Evolutionary conservation across 1,139 yeast genomes (phyloP).

Genomic region (Geotrichum candidum): DNA sequence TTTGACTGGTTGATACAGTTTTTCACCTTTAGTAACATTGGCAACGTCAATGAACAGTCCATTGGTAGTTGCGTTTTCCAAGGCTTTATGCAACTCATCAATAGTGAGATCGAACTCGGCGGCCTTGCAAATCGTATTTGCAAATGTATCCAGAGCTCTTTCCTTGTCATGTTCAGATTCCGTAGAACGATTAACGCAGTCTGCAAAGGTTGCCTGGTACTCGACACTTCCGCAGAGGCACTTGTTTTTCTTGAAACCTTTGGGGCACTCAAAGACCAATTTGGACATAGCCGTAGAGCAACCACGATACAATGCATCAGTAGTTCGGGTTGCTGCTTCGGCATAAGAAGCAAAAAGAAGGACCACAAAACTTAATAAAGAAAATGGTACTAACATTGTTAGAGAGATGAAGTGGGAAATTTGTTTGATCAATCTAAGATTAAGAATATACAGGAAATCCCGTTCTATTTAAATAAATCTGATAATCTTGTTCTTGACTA

Average conservation of each 20-base stretch:
- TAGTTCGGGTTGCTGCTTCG: not conserved
- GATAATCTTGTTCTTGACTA: not conserved
- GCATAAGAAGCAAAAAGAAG: not conserved
- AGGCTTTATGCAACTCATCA: not conserved
- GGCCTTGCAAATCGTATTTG: not conserved
- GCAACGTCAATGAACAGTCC: conserved; percentile 5
- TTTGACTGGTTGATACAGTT: conserved; percentile 2
- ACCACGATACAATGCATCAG: conserved; percentile 6
- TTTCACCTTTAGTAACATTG: not conserved
- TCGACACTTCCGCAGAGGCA: conserved; percentile 10
- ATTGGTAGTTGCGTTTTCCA: conserved; percentile 6
- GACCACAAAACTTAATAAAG: not conserved
- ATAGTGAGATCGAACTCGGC: not conserved
- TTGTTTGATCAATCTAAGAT: not conserved
- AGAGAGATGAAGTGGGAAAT: not conserved
- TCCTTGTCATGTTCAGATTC: not conserved
- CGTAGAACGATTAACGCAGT: conserved; percentile 3
- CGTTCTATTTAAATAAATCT: not conserved
- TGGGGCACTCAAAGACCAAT: conserved; percentile 8
- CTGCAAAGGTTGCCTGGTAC: conserved; percentile 11
- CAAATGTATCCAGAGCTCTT: conserved; percentile 1
- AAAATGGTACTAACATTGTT: not conserved
- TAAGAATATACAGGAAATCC: not conserved
- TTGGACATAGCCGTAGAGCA: not conserved
- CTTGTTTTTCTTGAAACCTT: not conserved